phyloP scores from a whole-genome alignment of 176 grass and related monocot genomes.

The Stipa capillata region DNA sequence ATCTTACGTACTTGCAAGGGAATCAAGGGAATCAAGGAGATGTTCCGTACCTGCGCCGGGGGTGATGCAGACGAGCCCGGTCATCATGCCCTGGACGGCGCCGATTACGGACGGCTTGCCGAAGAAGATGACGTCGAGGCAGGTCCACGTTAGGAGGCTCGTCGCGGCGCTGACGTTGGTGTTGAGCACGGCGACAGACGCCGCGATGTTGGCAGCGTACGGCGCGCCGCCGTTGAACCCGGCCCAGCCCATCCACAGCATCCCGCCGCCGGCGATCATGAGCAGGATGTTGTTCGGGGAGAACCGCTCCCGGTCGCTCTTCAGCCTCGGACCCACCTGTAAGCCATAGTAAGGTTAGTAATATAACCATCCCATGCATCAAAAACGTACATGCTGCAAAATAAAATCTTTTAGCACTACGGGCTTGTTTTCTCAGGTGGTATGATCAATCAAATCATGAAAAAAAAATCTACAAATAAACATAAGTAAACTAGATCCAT shows the following conservation, averaged over 20 bases:
- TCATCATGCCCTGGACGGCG: slow-evolving; percentile 91
- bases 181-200: slow-evolving; percentile 79
- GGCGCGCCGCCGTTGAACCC: slow-evolving; percentile 80
- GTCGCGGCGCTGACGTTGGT: slow-evolving; percentile 72
- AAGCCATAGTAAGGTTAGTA: background rate
- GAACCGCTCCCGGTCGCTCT: slow-evolving; percentile 58
- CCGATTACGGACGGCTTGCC: slow-evolving; percentile 70
- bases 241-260: slow-evolving; percentile 74
- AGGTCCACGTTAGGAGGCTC: slow-evolving; percentile 79
- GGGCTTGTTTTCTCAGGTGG: too few species aligned
- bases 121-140: slow-evolving; percentile 79
- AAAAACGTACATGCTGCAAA: too few species aligned
- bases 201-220: slow-evolving; percentile 58
- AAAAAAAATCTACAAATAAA: background rate
- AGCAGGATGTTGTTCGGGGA: slow-evolving; percentile 74
- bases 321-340: slow-evolving; percentile 62
- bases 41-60: slow-evolving; percentile 58
- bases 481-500: too few species aligned
- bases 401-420: too few species aligned
- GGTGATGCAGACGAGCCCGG: slow-evolving; percentile 85
- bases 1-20: background rate
- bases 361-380: too few species aligned
- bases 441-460: too few species aligned
- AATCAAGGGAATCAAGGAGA: background rate
- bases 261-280: slow-evolving; percentile 61